A percentile compares a stretch with the other conserved stretches of the same genome.
phyloP scores from a whole-genome alignment of 176 grass and related monocot species.

The Oryza glaberrima region DNA sequence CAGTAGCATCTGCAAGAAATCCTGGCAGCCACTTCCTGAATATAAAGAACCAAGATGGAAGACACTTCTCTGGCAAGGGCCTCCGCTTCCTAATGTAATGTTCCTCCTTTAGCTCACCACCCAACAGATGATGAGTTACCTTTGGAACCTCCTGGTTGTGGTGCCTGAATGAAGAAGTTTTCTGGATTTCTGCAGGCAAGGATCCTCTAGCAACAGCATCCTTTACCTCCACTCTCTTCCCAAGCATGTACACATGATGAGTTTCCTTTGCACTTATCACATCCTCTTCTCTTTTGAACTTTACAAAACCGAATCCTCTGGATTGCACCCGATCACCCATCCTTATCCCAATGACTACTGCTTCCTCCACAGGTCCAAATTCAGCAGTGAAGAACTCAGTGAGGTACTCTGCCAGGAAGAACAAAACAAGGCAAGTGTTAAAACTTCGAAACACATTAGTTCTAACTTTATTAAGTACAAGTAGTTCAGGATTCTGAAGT shows the following conservation, averaged over 20 bases:
- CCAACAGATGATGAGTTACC: too few species aligned
- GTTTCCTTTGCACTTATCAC: conserved; percentile 58
- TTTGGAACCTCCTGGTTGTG: too few species aligned
- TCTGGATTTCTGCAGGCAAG: too few species aligned
- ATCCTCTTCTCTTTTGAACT: conserved; percentile 52
- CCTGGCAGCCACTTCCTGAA: too few species aligned
- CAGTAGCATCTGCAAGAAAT: too few species aligned
- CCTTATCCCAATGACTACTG: conserved; percentile 52
- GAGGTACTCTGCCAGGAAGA: conserved; percentile 44
- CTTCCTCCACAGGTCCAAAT: conserved; percentile 70
- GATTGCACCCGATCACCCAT: conserved; percentile 47
- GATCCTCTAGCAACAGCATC: too few species aligned
- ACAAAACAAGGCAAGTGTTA: conserved; percentile 14
- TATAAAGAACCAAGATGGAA: too few species aligned
- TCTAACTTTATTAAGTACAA: conserved; percentile 11
- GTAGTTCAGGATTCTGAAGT: conserved; percentile 14
- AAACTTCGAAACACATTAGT: neutral
- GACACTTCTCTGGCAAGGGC: too few species aligned
- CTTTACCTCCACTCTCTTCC: conserved; percentile 28
- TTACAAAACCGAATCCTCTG: conserved; percentile 70
- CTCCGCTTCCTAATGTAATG: too few species aligned
- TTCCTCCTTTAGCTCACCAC: too few species aligned
- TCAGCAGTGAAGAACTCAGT: conserved; percentile 55
- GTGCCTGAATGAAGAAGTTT: too few species aligned
- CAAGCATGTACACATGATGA: conserved; percentile 63